A percentile compares a stretch with the other conserved stretches of the same genome.
Conservation (phyloP, 2,329 filamentous ascomycete genomes). For the Fusarium scirpi region DNA sequence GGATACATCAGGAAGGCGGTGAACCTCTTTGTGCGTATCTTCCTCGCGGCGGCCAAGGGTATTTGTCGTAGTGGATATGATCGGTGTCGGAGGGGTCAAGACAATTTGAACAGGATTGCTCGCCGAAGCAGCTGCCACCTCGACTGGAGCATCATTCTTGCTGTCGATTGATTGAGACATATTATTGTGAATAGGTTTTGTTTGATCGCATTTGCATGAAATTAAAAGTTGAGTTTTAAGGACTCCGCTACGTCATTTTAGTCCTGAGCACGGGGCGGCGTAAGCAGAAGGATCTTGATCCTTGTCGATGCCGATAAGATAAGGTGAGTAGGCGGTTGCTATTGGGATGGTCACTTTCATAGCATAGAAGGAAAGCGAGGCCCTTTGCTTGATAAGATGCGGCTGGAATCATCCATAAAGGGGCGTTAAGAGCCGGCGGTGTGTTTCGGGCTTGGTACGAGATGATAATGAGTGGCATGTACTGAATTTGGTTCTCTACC, state of each 20-base stretch:
- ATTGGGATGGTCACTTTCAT: not conserved
- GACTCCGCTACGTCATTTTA: not conserved
- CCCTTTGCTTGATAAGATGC: accelerated
- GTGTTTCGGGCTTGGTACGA: not conserved
- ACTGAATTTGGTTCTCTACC: not conserved
- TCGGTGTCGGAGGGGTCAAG: slow-evolving; percentile 35
- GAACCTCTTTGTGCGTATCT: slow-evolving; percentile 28
- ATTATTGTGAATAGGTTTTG: not conserved
- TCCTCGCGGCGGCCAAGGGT: not conserved
- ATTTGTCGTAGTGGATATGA: not conserved
- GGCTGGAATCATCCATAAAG: not conserved
- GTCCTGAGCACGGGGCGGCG: not conserved
- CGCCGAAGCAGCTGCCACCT: not conserved
- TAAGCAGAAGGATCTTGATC: not conserved
- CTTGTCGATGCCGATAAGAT: not conserved
- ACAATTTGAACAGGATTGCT: slow-evolving; percentile 26
- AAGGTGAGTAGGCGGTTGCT: not conserved
- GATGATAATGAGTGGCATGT: not conserved
- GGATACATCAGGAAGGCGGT: slow-evolving; percentile 10
- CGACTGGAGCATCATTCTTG: not conserved
- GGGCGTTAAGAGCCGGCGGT: not conserved
- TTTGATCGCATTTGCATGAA: not conserved
- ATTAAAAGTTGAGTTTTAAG: not conserved
- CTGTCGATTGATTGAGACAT: not conserved
- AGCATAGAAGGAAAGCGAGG: not conserved